phyloP scores from a whole-genome alignment of 306 rosid genomes.

The Begonia peltatifolia region DNA sequence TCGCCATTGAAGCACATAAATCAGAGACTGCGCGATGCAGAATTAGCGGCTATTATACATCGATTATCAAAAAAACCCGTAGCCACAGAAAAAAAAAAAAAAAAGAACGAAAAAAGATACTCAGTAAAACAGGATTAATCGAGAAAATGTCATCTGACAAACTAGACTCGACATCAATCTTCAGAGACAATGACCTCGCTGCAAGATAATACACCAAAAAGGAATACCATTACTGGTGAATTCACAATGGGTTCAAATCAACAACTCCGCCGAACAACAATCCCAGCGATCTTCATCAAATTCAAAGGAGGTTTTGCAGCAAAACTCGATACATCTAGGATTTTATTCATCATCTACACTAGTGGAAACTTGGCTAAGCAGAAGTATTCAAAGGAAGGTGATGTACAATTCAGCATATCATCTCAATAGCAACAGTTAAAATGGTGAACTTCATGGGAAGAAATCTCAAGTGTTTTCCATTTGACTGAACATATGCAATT shows the following conservation, averaged over 20 bases:
- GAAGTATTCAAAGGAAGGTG: background rate
- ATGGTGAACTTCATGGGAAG: conserved; percentile 64
- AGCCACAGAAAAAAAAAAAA: conserved; percentile 17
- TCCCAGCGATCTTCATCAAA: too few relatives aligned
- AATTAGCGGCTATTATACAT: background rate
- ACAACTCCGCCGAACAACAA: too few relatives aligned
- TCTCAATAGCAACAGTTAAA: conserved; percentile 72
- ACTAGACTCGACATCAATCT: too few relatives aligned
- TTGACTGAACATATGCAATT: conserved; percentile 62
- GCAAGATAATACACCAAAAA: too few relatives aligned
- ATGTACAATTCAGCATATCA: conserved; percentile 48
- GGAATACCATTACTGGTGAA: too few relatives aligned
- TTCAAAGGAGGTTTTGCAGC: too few relatives aligned
- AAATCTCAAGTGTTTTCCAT: conserved; percentile 83
- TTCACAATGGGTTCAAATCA: too few relatives aligned
- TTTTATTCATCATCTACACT: too few relatives aligned
- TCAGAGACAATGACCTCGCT: too few relatives aligned
- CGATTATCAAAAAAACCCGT: background rate
- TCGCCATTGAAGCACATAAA: conserved; percentile 20
- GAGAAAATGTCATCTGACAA: conserved; percentile 14
- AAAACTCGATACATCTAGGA: too few relatives aligned
- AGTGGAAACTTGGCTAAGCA: too few relatives aligned
- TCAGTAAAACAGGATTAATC: background rate
- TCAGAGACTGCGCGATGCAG: conserved; percentile 2
- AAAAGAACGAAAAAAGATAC: background rate